A percentile compares a stretch with the other conserved stretches of the same genome.
Conservation (phyloP, 768 basidiomycete species). For the Astraeus odoratus region DNA sequence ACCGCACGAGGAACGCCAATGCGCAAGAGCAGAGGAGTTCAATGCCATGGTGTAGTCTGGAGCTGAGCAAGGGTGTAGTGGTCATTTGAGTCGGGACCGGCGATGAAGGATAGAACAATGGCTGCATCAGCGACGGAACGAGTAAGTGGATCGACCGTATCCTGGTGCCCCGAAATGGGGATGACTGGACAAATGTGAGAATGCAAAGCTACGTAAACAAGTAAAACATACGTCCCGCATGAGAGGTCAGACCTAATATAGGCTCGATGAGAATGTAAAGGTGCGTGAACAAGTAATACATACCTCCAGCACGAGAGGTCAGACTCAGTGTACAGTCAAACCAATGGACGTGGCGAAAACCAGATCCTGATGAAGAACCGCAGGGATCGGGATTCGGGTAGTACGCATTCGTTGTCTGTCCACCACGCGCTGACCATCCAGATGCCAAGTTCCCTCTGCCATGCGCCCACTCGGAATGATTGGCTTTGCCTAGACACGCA, state of each 20-base stretch:
- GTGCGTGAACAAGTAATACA: too few species aligned
- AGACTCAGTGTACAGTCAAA: slow-evolving; percentile 38
- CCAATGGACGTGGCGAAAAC: slow-evolving; percentile 46
- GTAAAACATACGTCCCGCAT: slow-evolving; percentile 42
- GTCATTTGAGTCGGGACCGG: slow-evolving; percentile 49
- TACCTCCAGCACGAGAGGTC: too few species aligned
- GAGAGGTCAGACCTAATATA: slow-evolving; percentile 51
- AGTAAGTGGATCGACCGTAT: slow-evolving; percentile 52
- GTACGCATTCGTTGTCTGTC: slow-evolving; percentile 45
- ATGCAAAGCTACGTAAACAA: background rate
- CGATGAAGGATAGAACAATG: slow-evolving; percentile 48
- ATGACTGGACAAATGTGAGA: slow-evolving; percentile 33
- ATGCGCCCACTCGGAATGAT: slow-evolving; percentile 48
- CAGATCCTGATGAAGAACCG: slow-evolving; percentile 57
- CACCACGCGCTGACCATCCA: slow-evolving; percentile 54
- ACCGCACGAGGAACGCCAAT: slow-evolving; percentile 46
- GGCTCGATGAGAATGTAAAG: too few species aligned
- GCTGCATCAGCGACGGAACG: slow-evolving; percentile 50
- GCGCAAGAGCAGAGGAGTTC: slow-evolving; percentile 38
- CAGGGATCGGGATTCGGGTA: slow-evolving; percentile 47
- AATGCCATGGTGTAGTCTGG: slow-evolving; percentile 54
- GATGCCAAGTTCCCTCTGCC: slow-evolving; percentile 39
- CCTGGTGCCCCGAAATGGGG: slow-evolving; percentile 51
- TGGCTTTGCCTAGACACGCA: slow-evolving; percentile 41
- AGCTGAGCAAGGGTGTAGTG: slow-evolving; percentile 48